A percentile compares a stretch with the other conserved stretches of the same genome.
Evolutionary conservation across 192 early-diverging fungal genomes (phyloP).

Genomic region (Gamsiella multidivaricata): DNA sequence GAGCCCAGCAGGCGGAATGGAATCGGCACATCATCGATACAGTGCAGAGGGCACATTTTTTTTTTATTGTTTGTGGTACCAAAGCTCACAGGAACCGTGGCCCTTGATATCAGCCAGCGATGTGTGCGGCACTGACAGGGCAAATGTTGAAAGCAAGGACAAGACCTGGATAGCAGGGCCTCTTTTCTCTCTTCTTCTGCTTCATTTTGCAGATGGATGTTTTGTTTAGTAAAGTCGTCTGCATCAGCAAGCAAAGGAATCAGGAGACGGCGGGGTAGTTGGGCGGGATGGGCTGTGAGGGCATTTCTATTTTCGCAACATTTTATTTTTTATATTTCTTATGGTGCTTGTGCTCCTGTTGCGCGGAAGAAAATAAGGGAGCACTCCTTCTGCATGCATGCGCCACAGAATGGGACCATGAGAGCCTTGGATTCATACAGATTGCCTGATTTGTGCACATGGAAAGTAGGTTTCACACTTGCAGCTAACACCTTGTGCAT

Average conservation of each 20-base stretch:
- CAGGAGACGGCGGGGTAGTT: too few species aligned
- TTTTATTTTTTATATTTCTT: constrained; percentile 15
- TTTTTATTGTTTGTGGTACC: too few species aligned
- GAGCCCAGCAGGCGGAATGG: constrained; percentile 5
- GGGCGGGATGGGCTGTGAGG: constrained; percentile 5
- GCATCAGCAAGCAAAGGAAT: background rate
- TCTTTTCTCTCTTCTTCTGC: background rate
- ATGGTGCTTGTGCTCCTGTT: too few species aligned
- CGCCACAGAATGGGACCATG: background rate
- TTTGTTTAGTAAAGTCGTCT: background rate
- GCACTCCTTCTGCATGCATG: constrained; percentile 12
- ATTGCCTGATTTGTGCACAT: background rate
- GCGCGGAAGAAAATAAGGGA: constrained; percentile 26
- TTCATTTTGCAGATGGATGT: background rate
- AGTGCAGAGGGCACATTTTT: too few species aligned
- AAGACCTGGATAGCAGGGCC: too few species aligned
- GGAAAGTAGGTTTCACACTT: background rate
- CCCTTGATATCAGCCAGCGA: too few species aligned
- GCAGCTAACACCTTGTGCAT: background rate
- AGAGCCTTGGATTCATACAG: background rate
- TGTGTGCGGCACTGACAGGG: too few species aligned
- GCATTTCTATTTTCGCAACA: constrained; percentile 26
- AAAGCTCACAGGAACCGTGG: too few species aligned
- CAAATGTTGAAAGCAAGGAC: background rate
- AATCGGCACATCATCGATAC: too few species aligned